Evolutionary conservation across 768 basidiomycete species (phyloP), one percentile per base, ranked within the genome.

Genomic region (Tylopilus cervinicoccineus): DNA sequence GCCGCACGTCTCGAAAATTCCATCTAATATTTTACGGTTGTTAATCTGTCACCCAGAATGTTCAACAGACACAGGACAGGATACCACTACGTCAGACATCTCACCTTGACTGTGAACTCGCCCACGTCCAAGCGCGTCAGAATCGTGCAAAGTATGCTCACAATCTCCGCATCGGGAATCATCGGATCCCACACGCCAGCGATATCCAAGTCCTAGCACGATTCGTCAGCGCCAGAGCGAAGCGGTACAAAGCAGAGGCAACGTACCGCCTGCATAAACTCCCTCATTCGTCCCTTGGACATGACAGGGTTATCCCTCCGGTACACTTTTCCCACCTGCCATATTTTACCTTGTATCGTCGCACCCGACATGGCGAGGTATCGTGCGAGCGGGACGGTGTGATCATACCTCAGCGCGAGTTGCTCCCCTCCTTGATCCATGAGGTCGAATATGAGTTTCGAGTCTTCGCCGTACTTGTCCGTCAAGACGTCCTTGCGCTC

Each of bases 271-370:
- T 99, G 96, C 61, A 88, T 91, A 62, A 99, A 99, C 72, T 99
- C 96, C 50, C 96, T 81, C 94, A 99, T 96, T 23, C 96, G 77
- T 0, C 96, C 96, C 72, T 99, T 99, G 24, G 85, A 87, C 86
- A 98, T 93, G 48, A 94, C 94, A 0, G 96, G 96, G 55, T 85
- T 92, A 69, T 99, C 96, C 63, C 96, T 74, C 53, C 96, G 76
- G 69, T 98, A 99, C 17, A 99, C 96, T 71, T 98, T 99, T n/a
- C 93, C 94, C 43, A 99, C 84, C 67, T 98, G 96, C 85, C 93
- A 99, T 13, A 97, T 66, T 71, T 98, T 98, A 53, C 83, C 73
- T 56, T 84, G 83, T 6, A 78, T 72, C 54, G 76, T 84, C n/a
- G 81, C 83, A n/a, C 91, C 88, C 50, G 83, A 83, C 93, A 99